phyloP scores from a whole-genome alignment of 2,329 filamentous ascomycete species.

The Botryotinia narcissicola region DNA sequence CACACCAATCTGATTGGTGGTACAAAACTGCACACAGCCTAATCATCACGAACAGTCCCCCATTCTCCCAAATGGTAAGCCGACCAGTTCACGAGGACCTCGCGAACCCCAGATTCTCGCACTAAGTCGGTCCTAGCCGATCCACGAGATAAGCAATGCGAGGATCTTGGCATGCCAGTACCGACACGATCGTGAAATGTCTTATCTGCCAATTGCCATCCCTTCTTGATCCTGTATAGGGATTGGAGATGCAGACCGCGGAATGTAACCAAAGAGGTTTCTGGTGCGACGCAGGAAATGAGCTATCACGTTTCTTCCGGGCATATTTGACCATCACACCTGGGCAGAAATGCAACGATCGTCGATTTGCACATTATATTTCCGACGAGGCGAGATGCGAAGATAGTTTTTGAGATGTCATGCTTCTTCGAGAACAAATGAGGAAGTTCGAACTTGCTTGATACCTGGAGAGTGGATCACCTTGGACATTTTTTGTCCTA shows the following conservation, averaged over 20 bases:
- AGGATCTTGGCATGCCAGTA: not conserved
- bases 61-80: not conserved
- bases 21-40: not conserved
- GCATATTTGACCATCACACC: slow-evolving; percentile 8
- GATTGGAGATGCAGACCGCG: not conserved
- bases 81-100: slow-evolving; percentile 1
- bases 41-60: not conserved
- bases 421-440: slow-evolving; percentile 17
- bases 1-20: not conserved
- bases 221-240: not conserved
- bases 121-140: slow-evolving; percentile 5
- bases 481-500: slow-evolving; percentile 4
- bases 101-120: not conserved
- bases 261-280: not conserved
- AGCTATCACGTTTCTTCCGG: slow-evolving; percentile 8
- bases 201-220: not conserved
- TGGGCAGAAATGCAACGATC: slow-evolving; percentile 11
- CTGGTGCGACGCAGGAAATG: not conserved
- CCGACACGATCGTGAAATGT: not conserved
- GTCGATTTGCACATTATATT: not conserved
- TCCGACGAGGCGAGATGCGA: slow-evolving; percentile 6
- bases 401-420: not conserved
- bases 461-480: slow-evolving; percentile 6
- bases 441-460: slow-evolving; percentile 7
- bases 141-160: slow-evolving; percentile 6